Base-by-base conservation (phyloP, 306 rosid species). In the Trichosanthes cucumerina region DNA sequence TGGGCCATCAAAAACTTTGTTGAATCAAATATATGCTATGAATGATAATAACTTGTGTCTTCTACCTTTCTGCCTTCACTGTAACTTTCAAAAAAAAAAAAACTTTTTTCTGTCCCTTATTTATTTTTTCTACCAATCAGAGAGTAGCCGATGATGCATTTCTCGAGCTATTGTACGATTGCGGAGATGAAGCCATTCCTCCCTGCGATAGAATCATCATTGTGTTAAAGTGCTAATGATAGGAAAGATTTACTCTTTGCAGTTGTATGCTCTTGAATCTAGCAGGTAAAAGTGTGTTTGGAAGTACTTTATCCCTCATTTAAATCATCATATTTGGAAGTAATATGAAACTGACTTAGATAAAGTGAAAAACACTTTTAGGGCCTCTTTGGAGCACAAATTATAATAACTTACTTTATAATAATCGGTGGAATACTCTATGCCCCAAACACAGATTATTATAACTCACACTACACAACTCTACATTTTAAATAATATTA, bases 91-190 rank as follows among this genome's bases (percentile, higher is more conserved):
- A 50, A 50, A 50, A 12, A 50, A 7, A 54, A 54, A 54, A 6
- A 18, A 52, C 6, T 8, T 24, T 68, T 34, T 38, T 36, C 14
- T 54, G 16, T 8, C 28, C 78, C 60, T 18, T 54, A 7, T 14
- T 54, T 33, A 11, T 56, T 3, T 43, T 58, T 57, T 59, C 28
- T 11, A 38, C 56, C 54, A 3, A 21, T 58, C 56, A 78, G 31
- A 76, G 49, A 34, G 39, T 24, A 4, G 21, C 4, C 2, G 81
- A 64, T 1, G 81, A 78, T 33, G 62, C 64, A 19, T 64, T 59
- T 64, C 9, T 65, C 34, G 76, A 47, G 81, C 81, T 50, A 0
- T 19, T 26, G n/a, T 9, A 64, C 16, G 81, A 79, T 66, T 34
- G 76, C 2, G 49, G 74, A 19, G 81, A 46, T 18, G 58, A 59